Base-by-base conservation (phyloP, 208 protist genomes). In the Trypanosoma lewisi region DNA sequence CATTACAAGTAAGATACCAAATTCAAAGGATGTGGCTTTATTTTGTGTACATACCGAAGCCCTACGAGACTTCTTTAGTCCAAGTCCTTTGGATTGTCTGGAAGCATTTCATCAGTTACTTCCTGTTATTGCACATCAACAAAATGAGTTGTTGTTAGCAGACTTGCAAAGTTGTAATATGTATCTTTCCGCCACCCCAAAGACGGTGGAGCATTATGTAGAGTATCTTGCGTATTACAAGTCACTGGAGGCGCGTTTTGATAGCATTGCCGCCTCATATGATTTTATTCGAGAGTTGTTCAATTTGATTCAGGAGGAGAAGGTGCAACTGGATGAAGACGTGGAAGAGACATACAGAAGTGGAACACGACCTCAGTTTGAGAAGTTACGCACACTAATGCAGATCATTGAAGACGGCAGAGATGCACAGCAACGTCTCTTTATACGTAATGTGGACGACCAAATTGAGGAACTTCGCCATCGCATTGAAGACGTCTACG, bases 131-230 rank as follows among this genome's bases (percentile, higher is more conserved):
- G 92, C 93, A 2, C 80, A 87, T 36, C 65, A 70, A 12, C 83
- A 91, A 68, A 98, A 98, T 71, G 82, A 94, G 63, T 68, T 65
- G 31, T 71, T 98, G 25, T 75, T 98, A 33, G 78, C 71, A 37
- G 85, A 96, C 42, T 73, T 98, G 56, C 84, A 95, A 67, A 78
- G 82, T 51, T 77, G 83, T 31, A 93, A 94, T 54, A 74, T 74
- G 8, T 94, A 89, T 42, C 88, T 98, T 17, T 62, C 77, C 11
- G 75, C 76, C 12, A 39, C 68, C 17, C 97, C 97, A 30, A 88
- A 90, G 62, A 94, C 87, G 33, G 83, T 97, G 25, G 93, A 97
- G 79, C 89, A 96, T 60, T 97, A 95, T 72, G 94, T 98, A 31
- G 82, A 90, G 70, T 93, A 91, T 72, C 68, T 96, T 14, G 71